Evolutionary conservation across 2,329 filamentous ascomycete species (phyloP), one percentile per base, ranked within the genome.

Genomic region (Colletotrichum trifolii): DNA sequence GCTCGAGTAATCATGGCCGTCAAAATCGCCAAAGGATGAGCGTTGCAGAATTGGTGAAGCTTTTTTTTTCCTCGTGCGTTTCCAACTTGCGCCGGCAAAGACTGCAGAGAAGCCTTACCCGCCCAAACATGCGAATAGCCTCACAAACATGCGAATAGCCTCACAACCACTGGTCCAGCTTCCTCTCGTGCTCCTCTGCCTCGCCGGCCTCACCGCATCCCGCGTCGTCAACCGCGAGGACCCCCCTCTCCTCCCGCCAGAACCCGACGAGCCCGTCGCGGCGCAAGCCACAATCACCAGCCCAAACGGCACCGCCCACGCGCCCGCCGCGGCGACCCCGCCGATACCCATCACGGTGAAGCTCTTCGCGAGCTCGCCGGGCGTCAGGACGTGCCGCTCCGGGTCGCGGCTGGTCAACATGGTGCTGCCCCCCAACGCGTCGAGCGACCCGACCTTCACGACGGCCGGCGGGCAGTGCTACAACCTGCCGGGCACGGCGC

Each of bases 351-450:
- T 66, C 48, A 59, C 60, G 39, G 54, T 57, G 17, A 53, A 45
- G 15, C 64, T 66, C n/a, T 66, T 54, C 60, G 6, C 40, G 35
- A 50, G 60, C 64, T 40, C 64, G 2, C 64, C 64, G 2, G 64
- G 64, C 54, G 45, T 50, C 40, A 64, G 59, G 53, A 49, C 47
- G 36, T 66, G 64, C 39, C 64, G 64, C 15, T n/a, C 36, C 57
- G 64, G 64, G 8, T n/a, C 60, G 9, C 8, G 35, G 15, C 43
- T 66, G 4, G 64, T 54, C 8, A 15, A 40, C 38, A 47, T 66
- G 40, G 17, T 17, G 36, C 48, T 66, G 10, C 64, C 64, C 15
- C 9, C 12, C 6, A 54, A 56, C 39, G 64, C 54, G 53, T 64
- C 64, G 33, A 59, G 13, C 13, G 17, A 49, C 43, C 48, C 64